Conservation (phyloP, 352 stramenopile species). For the Phytophthora syringae region DNA sequence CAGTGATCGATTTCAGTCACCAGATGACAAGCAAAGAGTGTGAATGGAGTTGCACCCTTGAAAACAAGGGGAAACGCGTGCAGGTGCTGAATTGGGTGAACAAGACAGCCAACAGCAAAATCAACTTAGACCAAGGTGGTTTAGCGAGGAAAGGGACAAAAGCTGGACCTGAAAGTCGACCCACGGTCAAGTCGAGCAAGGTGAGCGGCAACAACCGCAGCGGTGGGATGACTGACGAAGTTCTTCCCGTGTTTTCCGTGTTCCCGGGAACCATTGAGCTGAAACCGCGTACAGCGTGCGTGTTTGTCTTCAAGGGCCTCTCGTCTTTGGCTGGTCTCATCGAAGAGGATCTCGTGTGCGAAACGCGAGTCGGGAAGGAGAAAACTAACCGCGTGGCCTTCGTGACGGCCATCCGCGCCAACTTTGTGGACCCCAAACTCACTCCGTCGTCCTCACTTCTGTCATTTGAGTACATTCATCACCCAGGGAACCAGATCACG, state of each 20-base stretch:
- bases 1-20: constrained; percentile 91
- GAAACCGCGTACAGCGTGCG: constrained; percentile 92
- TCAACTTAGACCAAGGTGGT: constrained; percentile 13
- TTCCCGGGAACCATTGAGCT: constrained; percentile 93
- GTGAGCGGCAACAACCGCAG: constrained; percentile 25
- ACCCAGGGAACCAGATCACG: constrained; percentile 65
- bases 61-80: constrained; percentile 94
- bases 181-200: constrained; percentile 21
- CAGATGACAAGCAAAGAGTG: constrained; percentile 92
- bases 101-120: constrained; percentile 43
- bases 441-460: constrained; percentile 75
- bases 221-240: constrained; percentile 24
- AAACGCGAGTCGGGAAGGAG: constrained; percentile 93
- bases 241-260: constrained; percentile 87
- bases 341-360: constrained; percentile 89
- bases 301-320: constrained; percentile 93
- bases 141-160: constrained; percentile 30
- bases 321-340: constrained; percentile 66
- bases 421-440: constrained; percentile 93
- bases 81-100: constrained; percentile 95
- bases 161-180: constrained; percentile 8
- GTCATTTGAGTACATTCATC: constrained; percentile 89
- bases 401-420: constrained; percentile 81
- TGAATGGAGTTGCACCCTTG: constrained; percentile 93
- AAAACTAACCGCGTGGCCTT: constrained; percentile 91